Percentiles rank a stretch among this genome's conserved stretches.
Conservation (phyloP, 2,329 filamentous ascomycete genomes). For the Pseudogymnoascus sp. region DNA sequence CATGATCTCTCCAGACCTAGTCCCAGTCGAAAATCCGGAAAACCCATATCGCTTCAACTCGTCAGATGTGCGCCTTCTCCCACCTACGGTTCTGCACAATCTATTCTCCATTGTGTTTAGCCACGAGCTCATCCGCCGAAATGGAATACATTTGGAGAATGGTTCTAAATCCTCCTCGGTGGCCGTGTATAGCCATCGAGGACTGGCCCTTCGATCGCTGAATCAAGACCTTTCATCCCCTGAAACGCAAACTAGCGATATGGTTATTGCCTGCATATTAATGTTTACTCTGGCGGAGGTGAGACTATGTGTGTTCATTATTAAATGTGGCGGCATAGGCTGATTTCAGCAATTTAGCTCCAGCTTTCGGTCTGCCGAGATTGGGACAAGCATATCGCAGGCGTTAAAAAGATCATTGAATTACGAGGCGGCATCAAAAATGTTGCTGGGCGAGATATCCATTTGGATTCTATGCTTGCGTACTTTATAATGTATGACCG, state of each 20-base stretch:
- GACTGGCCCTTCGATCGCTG: background rate
- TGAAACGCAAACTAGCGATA: background rate
- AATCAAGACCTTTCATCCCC: background rate
- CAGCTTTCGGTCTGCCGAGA: background rate
- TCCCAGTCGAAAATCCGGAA: background rate
- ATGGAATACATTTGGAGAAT: background rate
- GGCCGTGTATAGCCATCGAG: slow-evolving; percentile 1
- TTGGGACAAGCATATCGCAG: background rate
- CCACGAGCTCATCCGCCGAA: background rate
- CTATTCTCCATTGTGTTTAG: slow-evolving; percentile 4
- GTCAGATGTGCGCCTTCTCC: background rate
- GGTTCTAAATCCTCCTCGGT: background rate
- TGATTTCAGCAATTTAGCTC: background rate
- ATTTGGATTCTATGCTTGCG: background rate
- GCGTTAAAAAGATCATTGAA: background rate
- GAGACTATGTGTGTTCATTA: background rate
- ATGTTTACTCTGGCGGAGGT: slow-evolving; percentile 2
- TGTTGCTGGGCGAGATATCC: background rate
- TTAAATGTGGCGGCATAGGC: background rate
- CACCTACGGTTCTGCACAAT: background rate
- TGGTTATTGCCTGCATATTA: slow-evolving; percentile 2
- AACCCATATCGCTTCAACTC: background rate
- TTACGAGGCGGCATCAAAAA: background rate
- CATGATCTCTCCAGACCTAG: slow-evolving; percentile 1
- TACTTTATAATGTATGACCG: background rate